These are phyloP conservation scores for Phytophthora megakarya DNA, from an alignment of 352 stramenopile genomes.

Conservation along the genomic window DNA sequence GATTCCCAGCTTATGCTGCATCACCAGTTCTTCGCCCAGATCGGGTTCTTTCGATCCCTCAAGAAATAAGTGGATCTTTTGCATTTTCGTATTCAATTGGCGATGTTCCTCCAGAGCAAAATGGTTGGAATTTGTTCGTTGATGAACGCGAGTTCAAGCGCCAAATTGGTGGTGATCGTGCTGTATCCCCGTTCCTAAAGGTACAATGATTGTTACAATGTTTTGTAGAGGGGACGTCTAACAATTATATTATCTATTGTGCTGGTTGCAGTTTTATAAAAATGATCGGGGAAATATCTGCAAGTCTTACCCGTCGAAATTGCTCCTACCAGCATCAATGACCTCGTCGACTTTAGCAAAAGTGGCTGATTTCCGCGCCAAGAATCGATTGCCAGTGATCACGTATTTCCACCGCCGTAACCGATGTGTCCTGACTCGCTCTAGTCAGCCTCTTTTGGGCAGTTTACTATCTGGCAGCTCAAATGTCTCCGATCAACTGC, in stretches of 20 bases:
- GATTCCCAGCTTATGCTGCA: slow-evolving; percentile 30
- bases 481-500: slow-evolving; percentile 76
- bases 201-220: slow-evolving; percentile 20
- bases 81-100: slow-evolving; percentile 67
- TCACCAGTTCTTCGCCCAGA: slow-evolving; percentile 51
- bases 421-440: slow-evolving; percentile 81
- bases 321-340: slow-evolving; percentile 78
- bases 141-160: slow-evolving; percentile 81
- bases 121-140: slow-evolving; percentile 81
- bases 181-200: slow-evolving; percentile 75
- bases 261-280: slow-evolving; percentile 66
- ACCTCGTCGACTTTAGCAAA: slow-evolving; percentile 67
- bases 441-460: slow-evolving; percentile 79
- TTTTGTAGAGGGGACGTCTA: not conserved
- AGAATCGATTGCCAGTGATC: slow-evolving; percentile 86
- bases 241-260: slow-evolving; percentile 7
- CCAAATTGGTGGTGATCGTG: slow-evolving; percentile 66
- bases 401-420: slow-evolving; percentile 85
- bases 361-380: slow-evolving; percentile 83
- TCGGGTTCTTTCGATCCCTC: slow-evolving; percentile 33
- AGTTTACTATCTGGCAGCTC: slow-evolving; percentile 74
- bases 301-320: slow-evolving; percentile 80
- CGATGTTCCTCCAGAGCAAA: slow-evolving; percentile 43
- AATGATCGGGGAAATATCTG: slow-evolving; percentile 83
- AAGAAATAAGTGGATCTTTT: slow-evolving; percentile 69